Base-by-base conservation (phyloP, 2,329 filamentous ascomycete species). In the Periconia digitata region DNA sequence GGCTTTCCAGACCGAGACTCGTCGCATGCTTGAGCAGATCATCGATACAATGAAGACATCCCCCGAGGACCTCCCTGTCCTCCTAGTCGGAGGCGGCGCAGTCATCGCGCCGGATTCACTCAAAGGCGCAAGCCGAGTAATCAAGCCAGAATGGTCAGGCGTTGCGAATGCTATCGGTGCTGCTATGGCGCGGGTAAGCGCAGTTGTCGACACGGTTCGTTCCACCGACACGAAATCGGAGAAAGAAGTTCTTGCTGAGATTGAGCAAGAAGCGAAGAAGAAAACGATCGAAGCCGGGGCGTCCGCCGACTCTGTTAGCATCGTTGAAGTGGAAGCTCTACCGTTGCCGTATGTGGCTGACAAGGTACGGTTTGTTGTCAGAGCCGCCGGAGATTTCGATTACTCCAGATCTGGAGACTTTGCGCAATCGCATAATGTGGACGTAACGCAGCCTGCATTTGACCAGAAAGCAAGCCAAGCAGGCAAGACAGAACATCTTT, bases 161-260 rank as follows among this genome's bases (percentile, higher is more conserved):
- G 81, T 86, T 1, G 84, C 84, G 8, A 86, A 86, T 58, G 84
- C 84, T 0, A 83, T 86, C 8, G 84, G 84, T 1, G 84, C 83
- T 8, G 83, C 84, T 1, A 84, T 82, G 48, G 81, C 83, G 1
- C 72, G 80, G 34, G 81, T 86, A 2, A 83, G 79, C 49, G 58
- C 62, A 24, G 60, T 68, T 15, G 77, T 78, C 1, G 67, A 73
- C 10, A 74, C 70, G 0, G 61, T 76, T 6, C 66, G 71, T 41
- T 72, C 67, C 1, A 72, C 67, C 0, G 69, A 72, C 34, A 64
- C 66, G 46, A 63, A 59, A 12, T 63, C 54, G 2, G 52, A 60
- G 7, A 70, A 67, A 44, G 66, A 69, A 22, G 27, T 70, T 8
- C 43, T 75, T 2, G 64, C 60, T 6, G 66, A 73, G 8, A 66